These are phyloP conservation scores for Brassica carinata DNA, from an alignment of 345 rosid genomes.

Conservation along the genomic window DNA sequence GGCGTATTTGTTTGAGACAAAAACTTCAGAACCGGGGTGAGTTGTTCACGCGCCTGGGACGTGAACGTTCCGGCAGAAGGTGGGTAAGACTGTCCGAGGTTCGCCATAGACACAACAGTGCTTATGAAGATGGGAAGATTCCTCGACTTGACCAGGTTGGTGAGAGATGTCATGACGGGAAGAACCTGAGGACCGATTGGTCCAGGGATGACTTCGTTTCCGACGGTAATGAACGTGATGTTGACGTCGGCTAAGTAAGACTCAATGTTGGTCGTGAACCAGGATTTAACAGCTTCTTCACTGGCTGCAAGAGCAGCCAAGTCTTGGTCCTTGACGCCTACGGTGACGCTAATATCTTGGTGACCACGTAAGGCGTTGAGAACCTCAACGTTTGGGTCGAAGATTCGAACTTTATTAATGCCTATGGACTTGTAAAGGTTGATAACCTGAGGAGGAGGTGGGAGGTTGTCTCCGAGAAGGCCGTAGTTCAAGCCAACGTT, in stretches of 20 bases:
- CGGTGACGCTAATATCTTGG: slow-evolving; percentile 17
- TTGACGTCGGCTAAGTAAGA: slow-evolving; percentile 35
- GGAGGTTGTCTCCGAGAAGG: slow-evolving; percentile 50
- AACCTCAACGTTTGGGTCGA: slow-evolving; percentile 36
- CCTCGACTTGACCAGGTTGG: slow-evolving; percentile 1
- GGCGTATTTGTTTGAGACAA: slow-evolving; percentile 26
- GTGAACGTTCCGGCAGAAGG: slow-evolving; percentile 43
- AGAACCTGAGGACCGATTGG: slow-evolving; percentile 5
- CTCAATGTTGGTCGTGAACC: slow-evolving; percentile 35
- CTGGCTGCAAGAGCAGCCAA: slow-evolving; percentile 30
- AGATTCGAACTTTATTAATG: slow-evolving; percentile 38
- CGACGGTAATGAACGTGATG: slow-evolving; percentile 37
- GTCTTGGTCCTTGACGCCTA: slow-evolving; percentile 44
- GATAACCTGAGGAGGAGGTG: slow-evolving; percentile 41
- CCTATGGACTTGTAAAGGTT: slow-evolving; percentile 36
- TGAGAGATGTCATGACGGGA: slow-evolving; percentile 36
- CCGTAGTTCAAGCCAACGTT: slow-evolving; percentile 48
- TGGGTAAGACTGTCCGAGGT: slow-evolving; percentile 44
- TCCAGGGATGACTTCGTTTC: slow-evolving; percentile 51
- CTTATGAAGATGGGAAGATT: slow-evolving; percentile 30
- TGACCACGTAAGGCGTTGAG: slow-evolving; percentile 42
- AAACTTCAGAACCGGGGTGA: slow-evolving; percentile 26
- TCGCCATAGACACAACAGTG: slow-evolving; percentile 11
- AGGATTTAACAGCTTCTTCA: slow-evolving; percentile 21
- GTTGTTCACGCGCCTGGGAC: neutral